phyloP scores from a whole-genome alignment of 2,329 filamentous ascomycete genomes.

The Nemania sp. region DNA sequence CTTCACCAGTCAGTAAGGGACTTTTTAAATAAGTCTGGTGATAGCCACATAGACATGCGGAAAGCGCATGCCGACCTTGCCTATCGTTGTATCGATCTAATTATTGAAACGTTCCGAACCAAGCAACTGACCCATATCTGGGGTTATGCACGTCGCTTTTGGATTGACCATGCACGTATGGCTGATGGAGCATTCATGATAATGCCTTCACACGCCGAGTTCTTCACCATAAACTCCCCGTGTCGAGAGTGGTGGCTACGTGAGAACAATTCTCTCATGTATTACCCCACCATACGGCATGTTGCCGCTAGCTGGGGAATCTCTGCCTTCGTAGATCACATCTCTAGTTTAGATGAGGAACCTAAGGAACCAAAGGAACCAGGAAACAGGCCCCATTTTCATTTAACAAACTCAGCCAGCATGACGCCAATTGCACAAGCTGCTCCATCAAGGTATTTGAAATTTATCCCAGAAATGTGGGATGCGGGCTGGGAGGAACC shows the following conservation, averaged over 20 bases:
- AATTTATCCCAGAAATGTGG: neutral
- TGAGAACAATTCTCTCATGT: neutral
- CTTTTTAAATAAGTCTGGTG: neutral
- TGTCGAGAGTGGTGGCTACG: neutral
- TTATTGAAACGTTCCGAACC: neutral
- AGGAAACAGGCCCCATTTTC: neutral
- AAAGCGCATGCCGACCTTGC: slow-evolving; percentile 3
- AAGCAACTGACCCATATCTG: neutral
- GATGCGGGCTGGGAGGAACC: neutral
- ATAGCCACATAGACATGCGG: neutral
- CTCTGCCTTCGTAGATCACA: neutral
- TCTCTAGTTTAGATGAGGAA: neutral
- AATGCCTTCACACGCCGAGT: neutral
- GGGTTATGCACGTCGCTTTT: neutral
- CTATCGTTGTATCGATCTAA: neutral
- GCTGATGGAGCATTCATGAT: neutral
- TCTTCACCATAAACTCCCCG: neutral
- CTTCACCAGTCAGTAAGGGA: neutral
- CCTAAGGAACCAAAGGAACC: neutral
- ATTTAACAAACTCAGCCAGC: neutral
- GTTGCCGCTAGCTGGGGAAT: neutral
- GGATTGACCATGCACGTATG: neutral
- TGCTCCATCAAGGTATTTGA: neutral
- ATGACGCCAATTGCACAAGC: neutral
- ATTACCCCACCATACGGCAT: neutral